Conservation (phyloP, 495 filamentous ascomycete genomes). For the Apodospora peruviana region DNA sequence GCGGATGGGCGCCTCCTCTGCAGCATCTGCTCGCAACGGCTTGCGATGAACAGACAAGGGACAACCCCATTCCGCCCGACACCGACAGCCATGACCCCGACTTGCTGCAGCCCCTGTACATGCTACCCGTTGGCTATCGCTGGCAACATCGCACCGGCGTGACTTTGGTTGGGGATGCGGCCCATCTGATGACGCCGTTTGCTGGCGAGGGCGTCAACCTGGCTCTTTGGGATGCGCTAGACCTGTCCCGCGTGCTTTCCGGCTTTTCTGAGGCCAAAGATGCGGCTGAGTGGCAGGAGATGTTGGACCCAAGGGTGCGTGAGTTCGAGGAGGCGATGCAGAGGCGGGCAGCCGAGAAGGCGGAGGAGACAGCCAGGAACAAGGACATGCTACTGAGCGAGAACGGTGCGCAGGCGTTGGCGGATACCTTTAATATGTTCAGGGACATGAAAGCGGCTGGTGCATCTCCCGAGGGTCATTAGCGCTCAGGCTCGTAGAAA, state of each 20-base stretch:
- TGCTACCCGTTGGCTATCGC: constrained; percentile 43
- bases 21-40: constrained; percentile 35
- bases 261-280: constrained; percentile 3
- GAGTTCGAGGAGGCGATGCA: constrained; percentile 35
- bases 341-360: constrained; percentile 10
- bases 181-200: constrained; percentile 54
- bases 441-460: too few species aligned
- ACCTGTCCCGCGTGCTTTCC: background rate
- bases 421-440: background rate
- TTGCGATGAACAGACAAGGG: constrained; percentile 29
- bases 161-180: constrained; percentile 53
- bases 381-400: background rate
- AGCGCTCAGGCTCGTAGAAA: too few species aligned
- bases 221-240: constrained; percentile 46
- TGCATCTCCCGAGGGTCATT: too few species aligned
- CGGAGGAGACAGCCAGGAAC: background rate
- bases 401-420: background rate
- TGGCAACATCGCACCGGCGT: constrained; percentile 42
- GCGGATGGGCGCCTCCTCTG: constrained; percentile 22
- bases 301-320: constrained; percentile 21
- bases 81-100: too few species aligned
- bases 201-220: constrained; percentile 54
- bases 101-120: constrained; percentile 40
- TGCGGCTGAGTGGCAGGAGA: constrained; percentile 10
- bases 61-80: constrained; percentile 1